Evolutionary conservation across 2,329 filamentous ascomycete genomes (phyloP).

Genomic region (Coniochaeta sp.): DNA sequence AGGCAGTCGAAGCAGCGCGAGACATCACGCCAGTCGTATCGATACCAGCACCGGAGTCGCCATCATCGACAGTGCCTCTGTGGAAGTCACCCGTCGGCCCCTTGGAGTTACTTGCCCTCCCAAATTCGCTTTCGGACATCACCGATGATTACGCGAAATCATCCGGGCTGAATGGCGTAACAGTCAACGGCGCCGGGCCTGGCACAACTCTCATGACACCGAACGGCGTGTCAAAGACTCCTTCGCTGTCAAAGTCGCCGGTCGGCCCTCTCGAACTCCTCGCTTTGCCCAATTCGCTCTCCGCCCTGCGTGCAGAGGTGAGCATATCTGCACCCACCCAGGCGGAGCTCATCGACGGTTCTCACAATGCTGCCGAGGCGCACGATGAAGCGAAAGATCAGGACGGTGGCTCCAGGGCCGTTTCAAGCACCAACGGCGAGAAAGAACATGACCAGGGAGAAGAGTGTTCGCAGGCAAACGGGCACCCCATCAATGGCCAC

Average conservation of each 20-base stretch:
- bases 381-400: background rate
- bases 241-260: slow-evolving; percentile 21
- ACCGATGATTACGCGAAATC: background rate
- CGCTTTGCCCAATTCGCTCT: slow-evolving; percentile 46
- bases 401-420: no score
- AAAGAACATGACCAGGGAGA: background rate
- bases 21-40: background rate
- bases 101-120: background rate
- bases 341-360: background rate
- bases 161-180: background rate
- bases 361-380: background rate
- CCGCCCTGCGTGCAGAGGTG: background rate
- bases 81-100: background rate
- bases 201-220: background rate
- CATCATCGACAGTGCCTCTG: background rate
- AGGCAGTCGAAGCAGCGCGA: background rate
- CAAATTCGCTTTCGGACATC: background rate
- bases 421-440: no score
- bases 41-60: no score
- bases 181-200: background rate
- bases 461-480: no score
- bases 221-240: background rate
- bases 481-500: no score
- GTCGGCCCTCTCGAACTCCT: slow-evolving; percentile 41
- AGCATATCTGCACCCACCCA: background rate